These are phyloP conservation scores for Lasiodiplodia hormozganensis DNA, from an alignment of 2,329 filamentous ascomycete genomes.

Conservation along the genomic window DNA sequence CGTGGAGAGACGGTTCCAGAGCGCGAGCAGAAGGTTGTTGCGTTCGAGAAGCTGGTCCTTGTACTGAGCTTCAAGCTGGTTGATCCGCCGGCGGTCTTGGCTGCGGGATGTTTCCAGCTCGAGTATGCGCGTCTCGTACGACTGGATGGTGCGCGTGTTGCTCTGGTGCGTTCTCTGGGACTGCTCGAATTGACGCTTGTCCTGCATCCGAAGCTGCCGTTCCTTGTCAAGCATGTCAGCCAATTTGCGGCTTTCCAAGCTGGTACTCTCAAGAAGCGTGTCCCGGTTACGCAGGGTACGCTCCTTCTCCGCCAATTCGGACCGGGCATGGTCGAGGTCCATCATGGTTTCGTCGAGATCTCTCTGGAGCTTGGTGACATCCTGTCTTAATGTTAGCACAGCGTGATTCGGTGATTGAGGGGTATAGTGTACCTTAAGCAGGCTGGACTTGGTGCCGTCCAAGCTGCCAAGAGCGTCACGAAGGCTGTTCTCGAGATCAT, in stretches of 20 bases:
- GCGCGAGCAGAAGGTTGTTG: constrained; percentile 82
- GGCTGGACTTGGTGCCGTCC: constrained; percentile 81
- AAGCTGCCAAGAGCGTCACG: constrained; percentile 87
- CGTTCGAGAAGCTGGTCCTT: constrained; percentile 89
- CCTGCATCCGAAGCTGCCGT: constrained; percentile 80
- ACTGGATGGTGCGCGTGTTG: constrained; percentile 82
- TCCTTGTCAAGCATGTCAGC: constrained; percentile 92
- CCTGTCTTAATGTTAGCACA: constrained; percentile 53
- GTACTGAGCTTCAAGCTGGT: constrained; percentile 77
- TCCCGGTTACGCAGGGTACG: constrained; percentile 89
- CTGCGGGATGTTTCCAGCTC: constrained; percentile 84
- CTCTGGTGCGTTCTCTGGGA: constrained; percentile 88
- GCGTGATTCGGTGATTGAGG: background rate
- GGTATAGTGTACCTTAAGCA: constrained; percentile 70
- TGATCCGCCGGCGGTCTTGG: constrained; percentile 78
- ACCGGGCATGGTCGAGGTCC: constrained; percentile 80
- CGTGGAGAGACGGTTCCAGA: constrained; percentile 87
- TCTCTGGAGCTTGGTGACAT: constrained; percentile 84
- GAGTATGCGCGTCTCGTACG: constrained; percentile 81
- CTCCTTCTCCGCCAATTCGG: constrained; percentile 86
- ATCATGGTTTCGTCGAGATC: constrained; percentile 84
- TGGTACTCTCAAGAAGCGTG: constrained; percentile 83
- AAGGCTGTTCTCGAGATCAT: constrained; percentile 88
- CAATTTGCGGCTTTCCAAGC: constrained; percentile 83
- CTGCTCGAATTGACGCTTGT: constrained; percentile 86